Evolutionary conservation across 1,284 basidiomycete genomes (phyloP).

Genomic region (Neonothopanus nambi): DNA sequence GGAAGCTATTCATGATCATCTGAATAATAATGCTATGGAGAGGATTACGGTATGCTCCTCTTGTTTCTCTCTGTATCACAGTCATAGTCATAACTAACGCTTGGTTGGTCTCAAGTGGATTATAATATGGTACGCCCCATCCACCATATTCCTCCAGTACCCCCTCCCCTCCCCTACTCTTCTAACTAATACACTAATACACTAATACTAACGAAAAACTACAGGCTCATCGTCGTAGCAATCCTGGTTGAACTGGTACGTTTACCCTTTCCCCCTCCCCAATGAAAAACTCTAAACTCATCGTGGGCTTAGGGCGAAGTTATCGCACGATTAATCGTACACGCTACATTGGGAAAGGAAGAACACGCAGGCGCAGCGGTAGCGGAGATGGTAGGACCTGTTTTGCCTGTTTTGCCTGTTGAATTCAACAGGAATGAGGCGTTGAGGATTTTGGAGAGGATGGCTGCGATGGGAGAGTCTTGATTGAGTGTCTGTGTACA

Average conservation of each 20-base stretch:
- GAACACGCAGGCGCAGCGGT: conserved; percentile 3
- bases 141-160: no score
- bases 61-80: background rate
- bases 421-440: conserved; percentile 32
- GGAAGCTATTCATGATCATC: conserved; percentile 91
- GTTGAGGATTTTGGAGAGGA: conserved; percentile 40
- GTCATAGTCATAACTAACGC: background rate
- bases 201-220: background rate
- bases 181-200: conserved; percentile 5
- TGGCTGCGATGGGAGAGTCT: conserved; percentile 22
- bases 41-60: conserved; percentile 59
- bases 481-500: conserved; percentile 47
- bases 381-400: conserved; percentile 23
- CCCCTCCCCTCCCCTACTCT: background rate
- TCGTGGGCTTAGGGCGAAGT: conserved; percentile 90
- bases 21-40: conserved; percentile 90
- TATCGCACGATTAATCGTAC: conserved; percentile 76
- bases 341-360: conserved; percentile 38
- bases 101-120: conserved; percentile 64
- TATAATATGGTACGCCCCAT: conserved; percentile 83
- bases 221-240: conserved; percentile 86
- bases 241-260: conserved; percentile 81
- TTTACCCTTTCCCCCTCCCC: background rate
- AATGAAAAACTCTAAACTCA: no score
- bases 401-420: conserved; percentile 65